A percentile compares a stretch with the other conserved stretches of the same genome.
Conservation (phyloP, 2,329 filamentous ascomycete genomes). For the Leptosphaerulina australis region DNA sequence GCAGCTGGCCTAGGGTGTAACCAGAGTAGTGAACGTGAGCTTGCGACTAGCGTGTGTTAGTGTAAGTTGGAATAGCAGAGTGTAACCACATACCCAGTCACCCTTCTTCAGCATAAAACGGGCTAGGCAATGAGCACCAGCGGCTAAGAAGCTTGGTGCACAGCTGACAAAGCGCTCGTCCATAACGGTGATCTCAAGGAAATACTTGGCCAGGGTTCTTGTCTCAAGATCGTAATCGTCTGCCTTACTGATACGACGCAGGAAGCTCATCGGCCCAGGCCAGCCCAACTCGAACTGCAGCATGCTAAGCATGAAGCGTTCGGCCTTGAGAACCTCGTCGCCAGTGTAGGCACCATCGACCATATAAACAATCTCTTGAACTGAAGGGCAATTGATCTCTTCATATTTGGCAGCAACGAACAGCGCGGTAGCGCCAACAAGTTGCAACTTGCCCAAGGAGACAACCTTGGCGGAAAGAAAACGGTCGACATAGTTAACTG, state of each 20-base stretch:
- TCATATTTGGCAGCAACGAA: conserved; percentile 98
- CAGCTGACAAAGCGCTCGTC: conserved; percentile 95
- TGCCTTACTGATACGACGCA: conserved; percentile 95
- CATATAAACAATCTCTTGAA: conserved; percentile 97
- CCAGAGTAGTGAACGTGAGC: conserved; percentile 91
- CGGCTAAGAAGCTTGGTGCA: conserved; percentile 87
- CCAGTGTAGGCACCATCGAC: conserved; percentile 88
- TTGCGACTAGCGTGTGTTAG: conserved; percentile 66
- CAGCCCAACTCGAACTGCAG: conserved; percentile 93
- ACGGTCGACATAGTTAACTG: conserved; percentile 95
- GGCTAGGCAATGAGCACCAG: conserved; percentile 89
- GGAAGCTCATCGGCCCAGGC: conserved; percentile 99
- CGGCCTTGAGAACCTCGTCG: conserved; percentile 95
- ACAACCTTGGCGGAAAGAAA: conserved; percentile 95
- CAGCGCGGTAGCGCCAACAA: conserved; percentile 93
- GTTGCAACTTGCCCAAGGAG: conserved; percentile 90
- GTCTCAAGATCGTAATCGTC: conserved; percentile 98
- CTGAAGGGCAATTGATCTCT: conserved; percentile 96
- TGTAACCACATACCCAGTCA: conserved; percentile 73
- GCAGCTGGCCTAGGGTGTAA: conserved; percentile 86
- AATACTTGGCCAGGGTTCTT: conserved; percentile 94
- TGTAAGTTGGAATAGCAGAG: background rate
- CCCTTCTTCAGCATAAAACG: conserved; percentile 89
- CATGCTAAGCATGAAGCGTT: conserved; percentile 98
- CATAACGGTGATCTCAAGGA: conserved; percentile 95